Evolutionary conservation across 768 basidiomycete genomes (phyloP), one percentile per base, ranked within the genome.

Genomic region (Clathrus columnatus): DNA sequence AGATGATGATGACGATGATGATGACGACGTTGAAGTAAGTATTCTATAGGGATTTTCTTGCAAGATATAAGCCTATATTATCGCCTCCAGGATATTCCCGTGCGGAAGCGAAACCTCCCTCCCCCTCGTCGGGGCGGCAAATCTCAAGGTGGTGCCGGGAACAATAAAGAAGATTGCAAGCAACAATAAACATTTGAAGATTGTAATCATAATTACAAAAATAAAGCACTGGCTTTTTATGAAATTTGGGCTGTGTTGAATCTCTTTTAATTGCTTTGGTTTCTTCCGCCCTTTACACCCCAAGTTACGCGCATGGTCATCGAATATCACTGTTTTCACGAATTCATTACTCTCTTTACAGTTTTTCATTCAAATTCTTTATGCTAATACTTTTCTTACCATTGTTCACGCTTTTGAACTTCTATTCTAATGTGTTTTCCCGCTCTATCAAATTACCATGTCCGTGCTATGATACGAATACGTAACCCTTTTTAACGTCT

Each of bases 91-190:
- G 85, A 87, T 18, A 70, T 76, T 48, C 81, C 84, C 16, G 73
- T 75, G 50, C 76, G 78, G 62, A 14, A 27, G 14, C 76, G 80
- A 56, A 80, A 81, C 54, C 79, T 69, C 21, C 77, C 77, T 59
- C 75, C 81, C 61, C 85, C 82, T 69, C 77, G 77, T 49, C 77
- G 79, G 55, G 73, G 71, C 41, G 75, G 70, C 18, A 69, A 71
- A 7, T 60, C 65, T 28, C 42, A 29, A 18, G 58, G 62, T 41
- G 71, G 68, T 7, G 76, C 69, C 46, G 69, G 68, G n/a, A 76
- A 77, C 54, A 84, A 88, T 66, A 82, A 88, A 1, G 85, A 91
- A 66, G 91, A 94, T 68, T 94, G 91, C 78, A 91, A 91, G 75
- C 87, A 92, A 68, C 91, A 93, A 84, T 93, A 72, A 70, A 63